Evolutionary conservation across 495 filamentous ascomycete species (phyloP).

Genomic region (Annulohypoxylon stygium): DNA sequence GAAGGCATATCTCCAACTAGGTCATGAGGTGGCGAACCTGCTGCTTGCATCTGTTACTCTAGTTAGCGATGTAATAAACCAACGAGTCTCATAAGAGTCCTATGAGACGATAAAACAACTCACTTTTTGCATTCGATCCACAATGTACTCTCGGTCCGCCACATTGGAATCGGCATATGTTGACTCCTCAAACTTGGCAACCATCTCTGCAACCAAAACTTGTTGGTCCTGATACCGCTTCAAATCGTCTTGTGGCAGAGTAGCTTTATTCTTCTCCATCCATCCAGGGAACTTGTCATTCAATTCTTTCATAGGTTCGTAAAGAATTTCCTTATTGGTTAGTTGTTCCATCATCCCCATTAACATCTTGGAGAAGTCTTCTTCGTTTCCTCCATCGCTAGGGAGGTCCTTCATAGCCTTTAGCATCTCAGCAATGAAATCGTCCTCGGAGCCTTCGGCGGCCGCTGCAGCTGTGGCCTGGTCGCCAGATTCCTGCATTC

Average conservation of each 20-base stretch:
- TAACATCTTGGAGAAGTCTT: conserved; percentile 92
- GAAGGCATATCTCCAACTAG: conserved; percentile 89
- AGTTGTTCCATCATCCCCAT: conserved; percentile 98
- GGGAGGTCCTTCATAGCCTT: conserved; percentile 80
- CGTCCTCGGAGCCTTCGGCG: conserved; percentile 73
- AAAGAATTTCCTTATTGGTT: conserved; percentile 97
- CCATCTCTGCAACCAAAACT: conserved; percentile 85
- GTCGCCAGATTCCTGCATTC: conserved; percentile 88
- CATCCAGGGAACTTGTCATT: conserved; percentile 90
- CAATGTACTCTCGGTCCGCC: conserved; percentile 89
- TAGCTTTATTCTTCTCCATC: conserved; percentile 81
- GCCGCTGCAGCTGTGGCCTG: conserved; percentile 83
- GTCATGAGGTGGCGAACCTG: conserved; percentile 89
- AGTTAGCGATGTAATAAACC: conserved; percentile 40
- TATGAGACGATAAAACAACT: conserved; percentile 45
- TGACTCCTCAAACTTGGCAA: conserved; percentile 83
- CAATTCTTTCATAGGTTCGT: conserved; percentile 98
- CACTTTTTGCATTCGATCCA: conserved; percentile 97
- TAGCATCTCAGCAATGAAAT: conserved; percentile 85
- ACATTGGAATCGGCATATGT: conserved; percentile 84
- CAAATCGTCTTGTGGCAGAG: conserved; percentile 75
- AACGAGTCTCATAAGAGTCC: neutral
- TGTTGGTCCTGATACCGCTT: conserved; percentile 86
- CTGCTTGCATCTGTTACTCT: conserved; percentile 85
- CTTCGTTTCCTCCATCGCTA: conserved; percentile 76